A percentile compares a stretch with the other conserved stretches of the same genome.
Conservation (phyloP, 23 red algal species). For the Gracilaria gracilis region DNA sequence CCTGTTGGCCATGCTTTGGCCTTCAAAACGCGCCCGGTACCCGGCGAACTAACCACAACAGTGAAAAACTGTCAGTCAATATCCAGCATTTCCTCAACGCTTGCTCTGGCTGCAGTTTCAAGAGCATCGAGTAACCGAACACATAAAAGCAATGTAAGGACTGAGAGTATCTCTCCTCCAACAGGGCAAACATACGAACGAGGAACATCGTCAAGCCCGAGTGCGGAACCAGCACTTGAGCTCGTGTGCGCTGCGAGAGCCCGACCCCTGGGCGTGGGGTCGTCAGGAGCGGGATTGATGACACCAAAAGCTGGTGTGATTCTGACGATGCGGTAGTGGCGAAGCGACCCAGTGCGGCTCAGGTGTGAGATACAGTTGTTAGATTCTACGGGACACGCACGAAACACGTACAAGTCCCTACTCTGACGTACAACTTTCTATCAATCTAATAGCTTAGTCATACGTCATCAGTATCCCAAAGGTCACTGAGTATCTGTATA, state of each 20-base stretch:
- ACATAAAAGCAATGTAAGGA: constrained; percentile 67
- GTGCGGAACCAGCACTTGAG: constrained; percentile 33
- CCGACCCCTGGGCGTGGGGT: constrained; percentile 48
- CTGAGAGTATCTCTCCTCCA: constrained; percentile 66
- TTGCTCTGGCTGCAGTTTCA: constrained; percentile 64
- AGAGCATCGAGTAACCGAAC: constrained; percentile 75
- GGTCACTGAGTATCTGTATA: no score
- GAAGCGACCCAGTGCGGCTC: no score
- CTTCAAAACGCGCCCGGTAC: constrained; percentile 58
- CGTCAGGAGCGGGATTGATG: constrained; percentile 72
- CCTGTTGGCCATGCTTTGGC: constrained; percentile 76
- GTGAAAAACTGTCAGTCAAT: constrained; percentile 79
- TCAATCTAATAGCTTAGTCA: no score
- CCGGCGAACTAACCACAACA: constrained; percentile 63
- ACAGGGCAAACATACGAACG: constrained; percentile 72
- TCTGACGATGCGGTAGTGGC: constrained; percentile 50
- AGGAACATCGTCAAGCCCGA: constrained; percentile 75
- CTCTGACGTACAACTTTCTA: no score
- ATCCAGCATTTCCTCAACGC: constrained; percentile 61
- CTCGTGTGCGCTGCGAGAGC: constrained; percentile 40
- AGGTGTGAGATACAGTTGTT: no score
- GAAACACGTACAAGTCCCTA: no score
- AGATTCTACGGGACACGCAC: no score
- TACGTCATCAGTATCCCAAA: no score
- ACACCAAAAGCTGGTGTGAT: constrained; percentile 78